Conservation (phyloP, 805 yeast species). For the Pichia heedii region DNA sequence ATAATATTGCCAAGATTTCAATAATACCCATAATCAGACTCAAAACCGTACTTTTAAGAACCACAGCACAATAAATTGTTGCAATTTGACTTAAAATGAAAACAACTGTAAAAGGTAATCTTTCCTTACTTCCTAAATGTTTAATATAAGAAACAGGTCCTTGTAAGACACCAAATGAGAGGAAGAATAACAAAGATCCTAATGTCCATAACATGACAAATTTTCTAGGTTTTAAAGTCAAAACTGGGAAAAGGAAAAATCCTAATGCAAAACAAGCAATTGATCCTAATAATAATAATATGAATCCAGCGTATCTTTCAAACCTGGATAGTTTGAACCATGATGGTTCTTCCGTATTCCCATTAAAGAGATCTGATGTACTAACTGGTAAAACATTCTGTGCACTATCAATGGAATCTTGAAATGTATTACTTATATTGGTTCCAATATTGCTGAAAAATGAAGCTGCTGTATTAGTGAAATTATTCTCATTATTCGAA, state of each 20-base stretch:
- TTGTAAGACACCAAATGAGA: slow-evolving; percentile 84
- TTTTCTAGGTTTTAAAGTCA: slow-evolving; percentile 83
- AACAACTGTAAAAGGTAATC: slow-evolving; percentile 72
- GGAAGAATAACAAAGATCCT: slow-evolving; percentile 79
- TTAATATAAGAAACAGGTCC: slow-evolving; percentile 77
- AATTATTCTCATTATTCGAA: slow-evolving; percentile 8
- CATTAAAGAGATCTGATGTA: slow-evolving; percentile 37
- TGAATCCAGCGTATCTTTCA: slow-evolving; percentile 73
- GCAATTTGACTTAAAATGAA: slow-evolving; percentile 73
- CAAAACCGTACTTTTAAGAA: slow-evolving; percentile 60
- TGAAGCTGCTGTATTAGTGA: slow-evolving; percentile 5
- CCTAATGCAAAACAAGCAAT: slow-evolving; percentile 76
- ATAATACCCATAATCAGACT: slow-evolving; percentile 68
- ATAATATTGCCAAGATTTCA: slow-evolving; percentile 80
- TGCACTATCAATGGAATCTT: slow-evolving; percentile 37
- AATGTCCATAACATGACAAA: slow-evolving; percentile 87
- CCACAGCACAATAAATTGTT: slow-evolving; percentile 72
- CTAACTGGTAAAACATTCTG: slow-evolving; percentile 60
- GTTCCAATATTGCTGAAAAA: slow-evolving; percentile 11
- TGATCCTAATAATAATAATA: slow-evolving; percentile 67
- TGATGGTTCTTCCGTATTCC: slow-evolving; percentile 50
- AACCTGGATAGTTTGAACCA: slow-evolving; percentile 72
- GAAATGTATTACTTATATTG: slow-evolving; percentile 11
- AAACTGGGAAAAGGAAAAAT: slow-evolving; percentile 76
- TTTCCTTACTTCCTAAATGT: slow-evolving; percentile 65